Evolutionary conservation across 345 rosid genomes (phyloP).

Genomic region (Lagerstroemia speciosa): DNA sequence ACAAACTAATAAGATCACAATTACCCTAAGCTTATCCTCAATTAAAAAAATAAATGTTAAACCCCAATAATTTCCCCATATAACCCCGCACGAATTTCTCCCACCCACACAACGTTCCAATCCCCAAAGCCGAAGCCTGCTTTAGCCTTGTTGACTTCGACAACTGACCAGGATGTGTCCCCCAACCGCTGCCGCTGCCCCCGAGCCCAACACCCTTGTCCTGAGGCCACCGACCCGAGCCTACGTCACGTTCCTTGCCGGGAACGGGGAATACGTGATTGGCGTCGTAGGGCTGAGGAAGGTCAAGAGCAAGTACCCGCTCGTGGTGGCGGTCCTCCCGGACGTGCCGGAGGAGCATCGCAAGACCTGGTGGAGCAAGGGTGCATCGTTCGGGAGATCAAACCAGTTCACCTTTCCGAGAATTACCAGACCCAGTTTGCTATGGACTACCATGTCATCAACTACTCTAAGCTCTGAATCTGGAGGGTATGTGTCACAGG

Average conservation of each 20-base stretch:
- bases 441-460: too few relatives aligned
- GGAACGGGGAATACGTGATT: too few relatives aligned
- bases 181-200: background rate
- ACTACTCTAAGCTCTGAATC: conserved; percentile 38
- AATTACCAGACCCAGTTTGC: too few relatives aligned
- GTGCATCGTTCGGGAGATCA: conserved; percentile 30
- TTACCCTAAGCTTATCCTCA: too few relatives aligned
- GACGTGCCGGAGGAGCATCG: conserved; percentile 37
- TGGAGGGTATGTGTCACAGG: conserved; percentile 44
- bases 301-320: conserved; percentile 27
- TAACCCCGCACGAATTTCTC: background rate
- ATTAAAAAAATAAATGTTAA: too few relatives aligned
- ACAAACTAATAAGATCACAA: too few relatives aligned
- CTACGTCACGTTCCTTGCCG: conserved; percentile 33
- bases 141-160: background rate
- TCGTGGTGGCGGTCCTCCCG: conserved; percentile 33
- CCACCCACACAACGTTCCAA: background rate
- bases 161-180: background rate
- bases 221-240: conserved; percentile 4
- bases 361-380: conserved; percentile 25
- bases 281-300: conserved; percentile 42
- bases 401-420: conserved; percentile 29
- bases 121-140: background rate
- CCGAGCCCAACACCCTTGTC: background rate
- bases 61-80: background rate